phyloP scores from a whole-genome alignment of 2,329 filamentous ascomycete species.

The Colletotrichum salicis region DNA sequence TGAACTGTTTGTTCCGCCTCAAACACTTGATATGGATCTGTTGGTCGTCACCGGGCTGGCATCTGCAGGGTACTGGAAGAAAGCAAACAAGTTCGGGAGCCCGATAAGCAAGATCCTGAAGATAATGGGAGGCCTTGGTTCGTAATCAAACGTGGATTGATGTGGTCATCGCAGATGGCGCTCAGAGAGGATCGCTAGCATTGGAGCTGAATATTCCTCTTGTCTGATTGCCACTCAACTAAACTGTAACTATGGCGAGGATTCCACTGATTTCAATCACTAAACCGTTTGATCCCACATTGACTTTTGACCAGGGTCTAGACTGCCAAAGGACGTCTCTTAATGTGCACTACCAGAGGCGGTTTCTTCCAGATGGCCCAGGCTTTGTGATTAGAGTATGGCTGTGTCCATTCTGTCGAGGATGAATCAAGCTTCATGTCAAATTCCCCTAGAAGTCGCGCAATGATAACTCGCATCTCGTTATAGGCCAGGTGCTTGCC shows the following conservation, averaged over 20 bases:
- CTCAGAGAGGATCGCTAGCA: background rate
- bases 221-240: background rate
- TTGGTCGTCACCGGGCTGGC: slow-evolving; percentile 15
- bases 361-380: slow-evolving; percentile 51
- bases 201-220: background rate
- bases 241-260: background rate
- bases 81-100: background rate
- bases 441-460: slow-evolving; percentile 60
- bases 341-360: background rate
- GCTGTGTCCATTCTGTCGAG: slow-evolving; percentile 47
- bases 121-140: too few species aligned
- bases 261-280: too few species aligned
- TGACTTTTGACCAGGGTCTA: background rate
- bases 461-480: slow-evolving; percentile 61
- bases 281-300: too few species aligned
- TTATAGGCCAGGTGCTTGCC: slow-evolving; percentile 53
- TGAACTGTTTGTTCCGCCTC: slow-evolving; percentile 17
- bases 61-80: background rate
- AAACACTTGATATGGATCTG: slow-evolving; percentile 18
- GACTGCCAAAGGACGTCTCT: background rate
- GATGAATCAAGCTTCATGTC: slow-evolving; percentile 53
- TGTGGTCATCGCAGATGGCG: too few species aligned
- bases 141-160: too few species aligned
- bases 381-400: slow-evolving; percentile 44
- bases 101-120: too few species aligned